Evolutionary conservation across 192 early-diverging fungal species (phyloP).

Genomic region (Linnemannia zychae): DNA sequence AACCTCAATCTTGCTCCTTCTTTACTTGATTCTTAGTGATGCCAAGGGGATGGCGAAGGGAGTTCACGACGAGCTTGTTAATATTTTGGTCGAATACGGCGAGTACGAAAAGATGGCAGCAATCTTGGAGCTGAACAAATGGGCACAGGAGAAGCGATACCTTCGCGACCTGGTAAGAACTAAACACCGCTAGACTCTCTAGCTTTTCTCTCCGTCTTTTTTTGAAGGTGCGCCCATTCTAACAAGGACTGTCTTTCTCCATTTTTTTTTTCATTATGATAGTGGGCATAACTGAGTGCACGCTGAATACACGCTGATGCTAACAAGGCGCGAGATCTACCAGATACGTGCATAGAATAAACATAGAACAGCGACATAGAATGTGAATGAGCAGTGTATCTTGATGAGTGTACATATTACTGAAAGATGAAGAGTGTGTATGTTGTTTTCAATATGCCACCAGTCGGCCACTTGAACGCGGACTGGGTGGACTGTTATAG

Average conservation of each 20-base stretch:
- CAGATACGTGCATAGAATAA: background rate
- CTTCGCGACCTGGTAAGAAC: slow-evolving; percentile 69
- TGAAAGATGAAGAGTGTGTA: too few relatives aligned
- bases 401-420: too few relatives aligned
- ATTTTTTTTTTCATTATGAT: background rate
- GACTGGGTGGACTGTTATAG: too few relatives aligned
- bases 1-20: slow-evolving; percentile 20
- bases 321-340: background rate
- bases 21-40: slow-evolving; percentile 62
- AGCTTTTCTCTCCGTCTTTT: too few relatives aligned
- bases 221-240: too few relatives aligned
- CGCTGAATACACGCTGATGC: too few relatives aligned
- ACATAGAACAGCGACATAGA: background rate
- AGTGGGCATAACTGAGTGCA: slow-evolving; percentile 9
- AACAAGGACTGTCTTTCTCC: background rate
- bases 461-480: too few relatives aligned
- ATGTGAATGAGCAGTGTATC: too few relatives aligned
- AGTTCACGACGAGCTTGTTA: slow-evolving; percentile 82
- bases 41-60: slow-evolving; percentile 91
- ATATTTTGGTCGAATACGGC: slow-evolving; percentile 69
- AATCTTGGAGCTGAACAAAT: slow-evolving; percentile 69
- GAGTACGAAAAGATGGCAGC: slow-evolving; percentile 64
- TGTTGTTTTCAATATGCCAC: too few relatives aligned
- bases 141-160: slow-evolving; percentile 76
- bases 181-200: background rate